A percentile compares a stretch with the other conserved stretches of the same genome.
Conservation (phyloP, 352 stramenopile genomes). For the Pythium apleroticum region DNA sequence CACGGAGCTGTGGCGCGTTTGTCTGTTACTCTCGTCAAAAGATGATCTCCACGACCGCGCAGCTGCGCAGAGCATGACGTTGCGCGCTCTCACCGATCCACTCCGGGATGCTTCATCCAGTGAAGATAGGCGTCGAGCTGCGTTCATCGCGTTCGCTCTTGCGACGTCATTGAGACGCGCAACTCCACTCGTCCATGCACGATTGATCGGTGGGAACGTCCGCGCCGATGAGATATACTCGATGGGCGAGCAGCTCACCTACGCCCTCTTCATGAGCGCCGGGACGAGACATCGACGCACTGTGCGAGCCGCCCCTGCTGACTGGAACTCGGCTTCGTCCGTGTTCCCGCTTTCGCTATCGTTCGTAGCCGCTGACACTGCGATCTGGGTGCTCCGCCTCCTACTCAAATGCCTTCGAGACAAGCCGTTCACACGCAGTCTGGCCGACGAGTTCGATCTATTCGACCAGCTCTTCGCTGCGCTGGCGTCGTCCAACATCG, state of each 20-base stretch:
- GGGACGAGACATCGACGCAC: constrained; percentile 3
- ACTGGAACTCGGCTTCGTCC: constrained; percentile 8
- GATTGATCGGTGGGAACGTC: not conserved
- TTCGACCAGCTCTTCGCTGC: constrained; percentile 22
- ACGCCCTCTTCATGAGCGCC: not conserved
- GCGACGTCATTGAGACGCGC: constrained; percentile 2
- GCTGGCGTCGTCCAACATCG: constrained; percentile 13
- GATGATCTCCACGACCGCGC: not conserved
- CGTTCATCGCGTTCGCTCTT: not conserved
- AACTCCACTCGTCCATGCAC: constrained; percentile 9
- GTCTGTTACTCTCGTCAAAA: not conserved
- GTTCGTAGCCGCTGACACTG: constrained; percentile 11
- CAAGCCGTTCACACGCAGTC: not conserved
- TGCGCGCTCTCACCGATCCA: constrained; percentile 9
- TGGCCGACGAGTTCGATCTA: constrained; percentile 15
- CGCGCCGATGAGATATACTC: not conserved
- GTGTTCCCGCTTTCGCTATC: constrained; percentile 11
- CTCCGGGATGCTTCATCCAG: not conserved
- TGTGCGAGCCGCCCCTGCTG: not conserved
- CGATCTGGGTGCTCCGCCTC: constrained; percentile 7
- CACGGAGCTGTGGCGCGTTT: constrained; percentile 13
- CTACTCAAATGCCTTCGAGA: constrained; percentile 18
- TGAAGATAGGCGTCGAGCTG: not conserved
- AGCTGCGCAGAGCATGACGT: not conserved
- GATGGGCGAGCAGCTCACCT: constrained; percentile 5